These are phyloP conservation scores for Fusarium coffeatum DNA, from an alignment of 2,329 filamentous ascomycete species.

Conservation along the genomic window DNA sequence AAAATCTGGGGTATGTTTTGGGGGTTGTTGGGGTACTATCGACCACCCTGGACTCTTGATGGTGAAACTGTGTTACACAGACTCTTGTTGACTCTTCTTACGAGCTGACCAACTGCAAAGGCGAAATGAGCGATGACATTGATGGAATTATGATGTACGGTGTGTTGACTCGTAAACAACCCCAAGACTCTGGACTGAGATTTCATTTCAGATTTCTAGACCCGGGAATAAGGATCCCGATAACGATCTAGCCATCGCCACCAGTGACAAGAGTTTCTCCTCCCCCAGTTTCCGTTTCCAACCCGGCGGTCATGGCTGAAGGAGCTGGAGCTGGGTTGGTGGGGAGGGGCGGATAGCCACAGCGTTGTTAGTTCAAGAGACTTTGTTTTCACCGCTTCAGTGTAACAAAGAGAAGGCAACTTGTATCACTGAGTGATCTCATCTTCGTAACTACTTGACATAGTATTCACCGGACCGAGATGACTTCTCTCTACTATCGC, in stretches of 20 bases:
- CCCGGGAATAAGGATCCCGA: conserved; percentile 15
- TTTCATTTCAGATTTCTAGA: background rate
- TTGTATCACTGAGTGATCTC: background rate
- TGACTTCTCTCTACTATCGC: conserved; percentile 21
- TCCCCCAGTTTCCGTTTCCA: background rate
- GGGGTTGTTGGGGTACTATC: conserved; percentile 9
- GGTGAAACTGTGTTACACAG: conserved; percentile 1
- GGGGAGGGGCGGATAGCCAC: conserved; percentile 27
- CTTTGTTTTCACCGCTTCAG: conserved; percentile 26
- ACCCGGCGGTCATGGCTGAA: background rate
- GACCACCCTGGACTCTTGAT: background rate
- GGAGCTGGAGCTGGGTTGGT: conserved; percentile 2
- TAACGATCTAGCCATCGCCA: conserved; percentile 16
- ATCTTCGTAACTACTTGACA: background rate
- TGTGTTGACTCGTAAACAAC: background rate
- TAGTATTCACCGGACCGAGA: background rate
- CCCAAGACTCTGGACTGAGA: background rate
- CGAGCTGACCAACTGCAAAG: background rate
- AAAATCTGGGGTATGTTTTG: conserved; percentile 35
- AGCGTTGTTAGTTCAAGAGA: background rate
- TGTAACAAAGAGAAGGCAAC: background rate
- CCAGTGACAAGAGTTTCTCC: conserved; percentile 3
- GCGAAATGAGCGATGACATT: background rate
- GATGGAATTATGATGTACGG: background rate
- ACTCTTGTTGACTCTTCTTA: background rate